Evolutionary conservation across 257 asterid species (phyloP), one percentile per base, ranked within the genome.

Genomic region (Solanum clarkiae): DNA sequence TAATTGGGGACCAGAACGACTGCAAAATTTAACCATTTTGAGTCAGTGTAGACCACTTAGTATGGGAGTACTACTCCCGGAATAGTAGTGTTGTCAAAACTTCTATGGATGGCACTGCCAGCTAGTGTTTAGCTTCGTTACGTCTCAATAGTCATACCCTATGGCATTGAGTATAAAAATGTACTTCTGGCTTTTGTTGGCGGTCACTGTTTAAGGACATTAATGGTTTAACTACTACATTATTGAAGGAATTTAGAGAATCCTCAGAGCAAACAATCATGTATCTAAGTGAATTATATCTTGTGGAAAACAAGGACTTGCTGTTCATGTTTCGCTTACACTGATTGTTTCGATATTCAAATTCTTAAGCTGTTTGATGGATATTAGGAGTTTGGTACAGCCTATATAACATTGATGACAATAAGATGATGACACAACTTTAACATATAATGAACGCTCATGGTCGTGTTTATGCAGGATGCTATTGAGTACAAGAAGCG

Each of bases 401-500:
- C 59, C 59, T 74, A 47, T 47, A 47, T 45, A 74, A 74, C 6
- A 4, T 47, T 8, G 56, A 71, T 13, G 32, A 70, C 53, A 40
- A 42, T 18, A 42, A 40, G 36, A n/a, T n/a, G 12, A 75, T 47
- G 7, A 6, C 80, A 10, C 36, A 22, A 22, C 69, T 4, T 62
- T 16, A 22, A 62, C 36, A 4, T 62, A 10, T 62, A 4, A 20
- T 22, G 24, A 11, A 8, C 15, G 40, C 36, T 47, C 5, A 47
- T 47, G 81, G 15, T 7, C 10, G 36, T 16, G 36, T 47, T 74
- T 47, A 22, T 93, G 93, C 98, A 96, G 99, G 98, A 95, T 82
- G 77, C 88, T 5, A 88, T 83, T 10, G 99, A 96, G 88, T 96
- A 96, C 94, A 90, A 89, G 91, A 95, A 87, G 89, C 90, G 95